These are phyloP conservation scores for Sarocladium kiliense DNA, from an alignment of 2,329 filamentous ascomycete species.

Conservation along the genomic window DNA sequence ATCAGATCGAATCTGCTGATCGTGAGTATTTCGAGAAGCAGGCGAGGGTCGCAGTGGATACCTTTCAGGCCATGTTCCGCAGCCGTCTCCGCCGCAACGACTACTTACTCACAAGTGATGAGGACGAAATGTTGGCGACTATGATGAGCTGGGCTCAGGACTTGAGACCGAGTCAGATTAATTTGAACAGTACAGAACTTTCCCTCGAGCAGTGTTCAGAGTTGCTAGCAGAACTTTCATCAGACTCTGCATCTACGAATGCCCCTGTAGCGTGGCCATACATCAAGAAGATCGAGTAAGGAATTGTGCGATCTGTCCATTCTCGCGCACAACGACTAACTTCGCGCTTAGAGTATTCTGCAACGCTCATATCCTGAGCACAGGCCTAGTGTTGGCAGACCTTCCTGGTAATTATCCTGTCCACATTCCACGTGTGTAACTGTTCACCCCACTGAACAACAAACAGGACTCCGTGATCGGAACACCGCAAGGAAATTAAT, in stretches of 20 bases:
- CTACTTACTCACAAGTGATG: constrained; percentile 14
- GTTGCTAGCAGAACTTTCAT: constrained; percentile 30
- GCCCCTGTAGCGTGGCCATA: constrained; percentile 35
- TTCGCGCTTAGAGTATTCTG: constrained; percentile 31
- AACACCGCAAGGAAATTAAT: constrained; percentile 38
- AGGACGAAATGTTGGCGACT: constrained; percentile 14
- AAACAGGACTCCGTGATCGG: constrained; percentile 38
- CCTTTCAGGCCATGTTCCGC: constrained; percentile 32
- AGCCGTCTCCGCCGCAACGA: constrained; percentile 15
- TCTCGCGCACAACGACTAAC: neutral
- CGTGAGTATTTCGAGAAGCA: constrained; percentile 18
- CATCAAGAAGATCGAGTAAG: constrained; percentile 36
- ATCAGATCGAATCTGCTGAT: constrained; percentile 20
- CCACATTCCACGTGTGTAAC: too few species aligned
- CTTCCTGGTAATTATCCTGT: constrained; percentile 46
- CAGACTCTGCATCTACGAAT: constrained; percentile 19
- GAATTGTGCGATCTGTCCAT: too few species aligned
- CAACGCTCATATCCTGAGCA: constrained; percentile 40
- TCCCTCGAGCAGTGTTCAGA: constrained; percentile 26
- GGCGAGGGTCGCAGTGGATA: constrained; percentile 28
- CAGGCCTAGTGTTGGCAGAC: constrained; percentile 42
- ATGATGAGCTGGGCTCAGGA: constrained; percentile 20
- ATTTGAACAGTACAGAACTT: neutral
- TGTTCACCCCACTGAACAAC: too few species aligned
- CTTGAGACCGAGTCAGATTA: neutral